Conservation (phyloP, 2,329 filamentous ascomycete species). For the Stemphylium lycopersici region DNA sequence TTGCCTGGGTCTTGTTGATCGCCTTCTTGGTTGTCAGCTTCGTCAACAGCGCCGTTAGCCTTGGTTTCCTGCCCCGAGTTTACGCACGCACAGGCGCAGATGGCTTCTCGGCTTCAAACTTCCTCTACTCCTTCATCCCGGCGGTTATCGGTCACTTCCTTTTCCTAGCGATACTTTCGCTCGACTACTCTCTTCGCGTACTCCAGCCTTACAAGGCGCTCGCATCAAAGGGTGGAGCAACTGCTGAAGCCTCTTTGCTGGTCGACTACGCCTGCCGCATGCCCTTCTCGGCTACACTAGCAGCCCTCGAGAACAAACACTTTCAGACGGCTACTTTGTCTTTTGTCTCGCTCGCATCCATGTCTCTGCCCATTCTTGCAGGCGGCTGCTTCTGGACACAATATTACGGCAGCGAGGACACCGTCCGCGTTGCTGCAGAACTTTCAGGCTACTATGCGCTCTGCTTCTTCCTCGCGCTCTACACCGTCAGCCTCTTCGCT, state of each 20-base stretch:
- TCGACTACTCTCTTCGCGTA: slow-evolving; percentile 70
- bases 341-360: slow-evolving; percentile 63
- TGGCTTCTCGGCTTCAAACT: slow-evolving; percentile 86
- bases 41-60: slow-evolving; percentile 67
- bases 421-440: slow-evolving; percentile 67
- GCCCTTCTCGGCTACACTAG: slow-evolving; percentile 65
- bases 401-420: slow-evolving; percentile 54
- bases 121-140: slow-evolving; percentile 81
- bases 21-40: slow-evolving; percentile 78
- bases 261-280: slow-evolving; percentile 72
- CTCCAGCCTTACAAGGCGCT: slow-evolving; percentile 74
- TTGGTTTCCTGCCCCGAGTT: slow-evolving; percentile 75
- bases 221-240: slow-evolving; percentile 62
- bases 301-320: slow-evolving; percentile 66
- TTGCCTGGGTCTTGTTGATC: slow-evolving; percentile 47
- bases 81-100: slow-evolving; percentile 61
- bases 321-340: slow-evolving; percentile 69
- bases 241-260: slow-evolving; percentile 68
- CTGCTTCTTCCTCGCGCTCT: slow-evolving; percentile 74
- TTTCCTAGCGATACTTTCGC: slow-evolving; percentile 69
- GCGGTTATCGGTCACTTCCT: slow-evolving; percentile 70
- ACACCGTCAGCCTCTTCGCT: slow-evolving; percentile 65
- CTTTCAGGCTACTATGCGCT: slow-evolving; percentile 74
- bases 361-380: slow-evolving; percentile 69
- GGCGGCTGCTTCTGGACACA: slow-evolving; percentile 78